Conservation (phyloP, 2,329 filamentous ascomycete genomes). For the Tolypocladium tundrense region DNA sequence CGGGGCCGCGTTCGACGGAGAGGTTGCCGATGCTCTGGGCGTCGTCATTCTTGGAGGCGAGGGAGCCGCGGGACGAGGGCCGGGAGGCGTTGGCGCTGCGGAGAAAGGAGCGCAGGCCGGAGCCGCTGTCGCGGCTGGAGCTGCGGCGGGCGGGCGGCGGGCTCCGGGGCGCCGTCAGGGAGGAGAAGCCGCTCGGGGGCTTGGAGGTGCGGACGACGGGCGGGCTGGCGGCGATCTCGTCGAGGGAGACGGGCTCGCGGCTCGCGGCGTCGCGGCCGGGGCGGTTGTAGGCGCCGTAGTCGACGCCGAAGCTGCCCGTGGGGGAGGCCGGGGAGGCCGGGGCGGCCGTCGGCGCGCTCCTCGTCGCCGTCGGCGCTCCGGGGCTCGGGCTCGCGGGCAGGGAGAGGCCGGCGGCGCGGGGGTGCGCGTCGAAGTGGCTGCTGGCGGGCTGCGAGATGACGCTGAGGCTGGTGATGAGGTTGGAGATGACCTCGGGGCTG, state of each 20-base stretch:
- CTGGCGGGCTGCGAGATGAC: constrained; percentile 58
- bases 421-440: constrained; percentile 51
- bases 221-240: constrained; percentile 51
- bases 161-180: constrained; percentile 54
- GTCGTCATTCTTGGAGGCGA: constrained; percentile 46
- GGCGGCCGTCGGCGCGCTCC: constrained; percentile 9
- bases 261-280: constrained; percentile 37
- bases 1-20: constrained; percentile 48
- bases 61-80: constrained; percentile 49
- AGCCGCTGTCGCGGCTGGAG: constrained; percentile 36
- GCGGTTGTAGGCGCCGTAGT: constrained; percentile 57
- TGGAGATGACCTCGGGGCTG: constrained; percentile 61
- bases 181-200: constrained; percentile 65
- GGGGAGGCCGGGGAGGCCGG: constrained; percentile 20
- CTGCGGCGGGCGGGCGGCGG: constrained; percentile 34
- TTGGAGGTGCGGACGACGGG: constrained; percentile 76
- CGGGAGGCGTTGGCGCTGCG: constrained; percentile 36
- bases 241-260: constrained; percentile 37
- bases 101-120: constrained; percentile 51
- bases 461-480: constrained; percentile 58
- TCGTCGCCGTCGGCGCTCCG: constrained; percentile 11
- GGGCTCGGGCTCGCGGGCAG: constrained; percentile 27
- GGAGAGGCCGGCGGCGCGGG: constrained; percentile 30
- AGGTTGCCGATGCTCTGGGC: constrained; percentile 53
- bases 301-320: constrained; percentile 55